Percentiles rank a stretch among this genome's conserved stretches.
Evolutionary conservation across 495 filamentous ascomycete species (phyloP).

Genomic region (Penicillium desertorum): DNA sequence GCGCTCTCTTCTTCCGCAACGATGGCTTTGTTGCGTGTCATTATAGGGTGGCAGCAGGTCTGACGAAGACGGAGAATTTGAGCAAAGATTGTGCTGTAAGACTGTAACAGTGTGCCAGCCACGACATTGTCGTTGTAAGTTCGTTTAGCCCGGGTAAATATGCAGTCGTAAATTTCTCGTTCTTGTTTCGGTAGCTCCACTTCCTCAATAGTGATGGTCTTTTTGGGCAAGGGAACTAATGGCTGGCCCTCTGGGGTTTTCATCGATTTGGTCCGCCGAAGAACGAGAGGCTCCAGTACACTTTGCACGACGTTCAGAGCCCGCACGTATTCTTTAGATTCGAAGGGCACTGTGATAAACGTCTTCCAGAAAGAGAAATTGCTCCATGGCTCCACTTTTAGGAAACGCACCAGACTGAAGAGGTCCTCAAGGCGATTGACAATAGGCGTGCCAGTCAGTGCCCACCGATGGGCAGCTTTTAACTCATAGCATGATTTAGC

Average conservation of each 20-base stretch:
- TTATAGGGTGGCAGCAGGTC: constrained; percentile 87
- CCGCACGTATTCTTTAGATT: constrained; percentile 87
- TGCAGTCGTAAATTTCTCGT: constrained; percentile 86
- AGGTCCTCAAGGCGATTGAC: constrained; percentile 95
- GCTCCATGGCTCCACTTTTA: constrained; percentile 93
- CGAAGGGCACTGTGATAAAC: constrained; percentile 96
- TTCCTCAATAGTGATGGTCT: constrained; percentile 76
- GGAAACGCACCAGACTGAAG: constrained; percentile 90
- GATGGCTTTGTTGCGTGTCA: constrained; percentile 80
- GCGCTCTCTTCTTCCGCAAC: constrained; percentile 88
- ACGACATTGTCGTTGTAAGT: constrained; percentile 83
- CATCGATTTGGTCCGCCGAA: constrained; percentile 95
- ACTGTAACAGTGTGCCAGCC: constrained; percentile 88
- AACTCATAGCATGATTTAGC: constrained; percentile 92
- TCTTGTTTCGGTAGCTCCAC: constrained; percentile 82
- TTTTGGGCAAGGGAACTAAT: constrained; percentile 80
- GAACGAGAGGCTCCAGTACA: constrained; percentile 91
- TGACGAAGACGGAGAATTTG: constrained; percentile 94
- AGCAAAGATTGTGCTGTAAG: constrained; percentile 93
- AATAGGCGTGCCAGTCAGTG: constrained; percentile 91
- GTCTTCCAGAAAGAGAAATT: constrained; percentile 99
- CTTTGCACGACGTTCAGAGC: constrained; percentile 97
- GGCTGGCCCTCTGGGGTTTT: constrained; percentile 88
- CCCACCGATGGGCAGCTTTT: constrained; percentile 83
- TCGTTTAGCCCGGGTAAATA: constrained; percentile 77